Evolutionary conservation across 352 stramenopile species (phyloP).

Genomic region (Phytophthora cryptogea): DNA sequence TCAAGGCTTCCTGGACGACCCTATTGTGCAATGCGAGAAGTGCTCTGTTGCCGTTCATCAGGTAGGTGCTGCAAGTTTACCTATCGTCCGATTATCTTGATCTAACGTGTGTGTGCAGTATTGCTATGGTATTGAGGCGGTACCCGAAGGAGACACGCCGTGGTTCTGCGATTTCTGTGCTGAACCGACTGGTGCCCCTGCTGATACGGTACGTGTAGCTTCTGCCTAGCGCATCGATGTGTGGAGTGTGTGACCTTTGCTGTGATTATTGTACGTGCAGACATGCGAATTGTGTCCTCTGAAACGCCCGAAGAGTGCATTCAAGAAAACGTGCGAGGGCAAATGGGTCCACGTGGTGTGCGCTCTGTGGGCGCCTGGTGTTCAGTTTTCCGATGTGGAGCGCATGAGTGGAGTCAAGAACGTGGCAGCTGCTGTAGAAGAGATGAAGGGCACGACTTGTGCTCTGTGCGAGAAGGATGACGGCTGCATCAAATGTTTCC

Average conservation of each 20-base stretch:
- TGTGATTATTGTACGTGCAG: conserved; percentile 33
- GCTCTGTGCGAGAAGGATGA: conserved; percentile 65
- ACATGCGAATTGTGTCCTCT: conserved; percentile 80
- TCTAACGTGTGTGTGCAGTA: conserved; percentile 52
- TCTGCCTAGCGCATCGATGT: not conserved
- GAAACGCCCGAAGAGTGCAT: conserved; percentile 66
- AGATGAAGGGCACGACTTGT: conserved; percentile 68
- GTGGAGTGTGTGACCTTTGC: conserved; percentile 1
- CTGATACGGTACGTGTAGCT: conserved; percentile 47
- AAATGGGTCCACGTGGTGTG: conserved; percentile 89
- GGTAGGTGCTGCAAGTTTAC: conserved; percentile 35
- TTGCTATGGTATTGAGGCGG: conserved; percentile 84
- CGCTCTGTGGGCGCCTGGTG: conserved; percentile 83
- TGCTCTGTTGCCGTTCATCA: conserved; percentile 86
- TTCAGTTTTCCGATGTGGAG: conserved; percentile 87
- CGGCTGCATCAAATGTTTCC: conserved; percentile 88
- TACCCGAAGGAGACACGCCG: conserved; percentile 79
- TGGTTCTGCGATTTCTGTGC: conserved; percentile 89
- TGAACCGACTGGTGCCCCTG: conserved; percentile 40
- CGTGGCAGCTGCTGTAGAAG: conserved; percentile 64
- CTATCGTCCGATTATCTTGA: not conserved
- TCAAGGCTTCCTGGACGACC: conserved; percentile 85
- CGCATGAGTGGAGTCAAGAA: conserved; percentile 83
- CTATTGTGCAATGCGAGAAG: conserved; percentile 89
- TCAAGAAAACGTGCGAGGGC: conserved; percentile 83